Evolutionary conservation across 306 rosid species (phyloP).

Genomic region (Phaseolus lunatus): DNA sequence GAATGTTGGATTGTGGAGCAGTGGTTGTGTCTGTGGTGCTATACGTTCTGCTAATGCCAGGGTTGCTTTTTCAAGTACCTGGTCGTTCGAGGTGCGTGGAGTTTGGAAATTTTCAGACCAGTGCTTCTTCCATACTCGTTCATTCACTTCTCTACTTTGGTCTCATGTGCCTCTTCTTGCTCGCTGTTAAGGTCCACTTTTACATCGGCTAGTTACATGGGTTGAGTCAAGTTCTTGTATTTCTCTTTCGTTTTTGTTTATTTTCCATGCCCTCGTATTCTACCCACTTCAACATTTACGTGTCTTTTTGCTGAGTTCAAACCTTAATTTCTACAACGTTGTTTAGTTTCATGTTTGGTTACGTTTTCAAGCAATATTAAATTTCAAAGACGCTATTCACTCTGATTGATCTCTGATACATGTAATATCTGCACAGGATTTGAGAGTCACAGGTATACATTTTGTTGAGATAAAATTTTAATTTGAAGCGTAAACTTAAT

Average conservation of each 20-base stretch:
- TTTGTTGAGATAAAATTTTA: too few species aligned
- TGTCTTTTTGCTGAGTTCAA: not conserved
- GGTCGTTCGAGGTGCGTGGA: constrained; percentile 76
- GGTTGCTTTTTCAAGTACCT: constrained; percentile 79
- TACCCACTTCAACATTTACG: not conserved
- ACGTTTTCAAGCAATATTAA: too few species aligned
- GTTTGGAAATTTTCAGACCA: constrained; percentile 83
- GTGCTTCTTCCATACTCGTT: constrained; percentile 78
- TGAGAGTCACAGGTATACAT: too few species aligned
- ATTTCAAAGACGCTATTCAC: too few species aligned
- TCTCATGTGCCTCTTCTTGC: constrained; percentile 68
- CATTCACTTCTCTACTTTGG: constrained; percentile 86
- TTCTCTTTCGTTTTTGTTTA: not conserved
- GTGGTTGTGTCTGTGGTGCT: constrained; percentile 77
- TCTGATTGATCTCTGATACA: too few species aligned
- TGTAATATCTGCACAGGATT: too few species aligned
- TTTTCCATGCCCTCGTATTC: not conserved
- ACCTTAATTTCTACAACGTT: too few species aligned
- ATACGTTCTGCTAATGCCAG: constrained; percentile 77
- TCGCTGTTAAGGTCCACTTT: constrained; percentile 74
- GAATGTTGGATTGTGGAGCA: constrained; percentile 86
- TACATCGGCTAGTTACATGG: constrained; percentile 53
- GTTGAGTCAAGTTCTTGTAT: not conserved
- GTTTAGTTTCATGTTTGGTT: too few species aligned
- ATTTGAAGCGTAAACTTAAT: too few species aligned